Evolutionary conservation across 1,284 basidiomycete genomes (phyloP).

Genomic region (Puccinia hordei): DNA sequence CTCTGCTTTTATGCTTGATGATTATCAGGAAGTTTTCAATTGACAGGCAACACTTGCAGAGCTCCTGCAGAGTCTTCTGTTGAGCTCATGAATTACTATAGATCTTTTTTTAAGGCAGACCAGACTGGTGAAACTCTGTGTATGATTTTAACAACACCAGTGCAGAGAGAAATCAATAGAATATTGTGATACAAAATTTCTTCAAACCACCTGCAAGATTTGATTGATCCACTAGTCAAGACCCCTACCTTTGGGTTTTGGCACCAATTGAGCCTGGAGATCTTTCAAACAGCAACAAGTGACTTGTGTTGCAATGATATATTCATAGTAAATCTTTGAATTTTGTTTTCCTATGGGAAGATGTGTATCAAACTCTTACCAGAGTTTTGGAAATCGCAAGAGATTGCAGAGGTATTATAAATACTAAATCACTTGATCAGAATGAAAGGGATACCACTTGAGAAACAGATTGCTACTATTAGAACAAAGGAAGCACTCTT

Average conservation of each 20-base stretch:
- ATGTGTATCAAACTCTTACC: not conserved
- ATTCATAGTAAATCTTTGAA: not conserved
- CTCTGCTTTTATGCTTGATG: too few relatives aligned
- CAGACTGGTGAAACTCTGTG: not conserved
- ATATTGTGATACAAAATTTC: not conserved
- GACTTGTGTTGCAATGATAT: not conserved
- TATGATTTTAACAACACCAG: not conserved
- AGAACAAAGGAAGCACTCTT: not conserved
- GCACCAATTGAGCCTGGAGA: not conserved
- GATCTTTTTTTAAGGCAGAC: not conserved
- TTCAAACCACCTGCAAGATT: not conserved
- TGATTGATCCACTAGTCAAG: not conserved
- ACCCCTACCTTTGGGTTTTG: not conserved
- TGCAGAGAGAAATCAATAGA: not conserved
- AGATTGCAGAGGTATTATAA: not conserved
- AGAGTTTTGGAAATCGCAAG: not conserved
- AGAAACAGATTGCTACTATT: not conserved
- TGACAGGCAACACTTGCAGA: not conserved
- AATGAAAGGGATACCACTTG: not conserved
- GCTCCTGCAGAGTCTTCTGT: not conserved
- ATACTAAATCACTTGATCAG: not conserved
- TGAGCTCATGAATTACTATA: constrained; percentile 4
- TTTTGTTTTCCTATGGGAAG: not conserved
- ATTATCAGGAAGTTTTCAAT: not conserved
- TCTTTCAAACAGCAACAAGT: not conserved